These are phyloP conservation scores for Cladosporium sphaerospermum DNA, from an alignment of 2,329 filamentous ascomycete species.

Conservation along the genomic window DNA sequence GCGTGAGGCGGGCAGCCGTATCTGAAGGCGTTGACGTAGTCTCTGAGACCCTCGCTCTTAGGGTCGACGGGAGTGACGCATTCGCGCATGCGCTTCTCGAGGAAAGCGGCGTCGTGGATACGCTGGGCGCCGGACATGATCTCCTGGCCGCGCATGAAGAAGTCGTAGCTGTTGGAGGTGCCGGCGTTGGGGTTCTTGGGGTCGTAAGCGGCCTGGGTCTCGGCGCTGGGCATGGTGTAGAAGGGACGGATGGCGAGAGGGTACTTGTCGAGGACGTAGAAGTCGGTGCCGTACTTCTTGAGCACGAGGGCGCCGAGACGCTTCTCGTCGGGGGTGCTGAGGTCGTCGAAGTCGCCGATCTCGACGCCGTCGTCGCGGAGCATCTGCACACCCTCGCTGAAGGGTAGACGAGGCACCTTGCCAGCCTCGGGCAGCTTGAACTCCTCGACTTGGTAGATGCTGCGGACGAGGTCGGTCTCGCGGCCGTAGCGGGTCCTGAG, in stretches of 20 bases:
- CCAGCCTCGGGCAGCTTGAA: conserved; percentile 70
- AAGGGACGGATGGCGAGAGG: conserved; percentile 82
- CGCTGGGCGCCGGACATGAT: conserved; percentile 63
- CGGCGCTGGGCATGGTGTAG: conserved; percentile 76
- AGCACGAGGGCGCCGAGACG: conserved; percentile 81
- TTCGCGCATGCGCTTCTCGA: conserved; percentile 52
- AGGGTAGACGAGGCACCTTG: conserved; percentile 70
- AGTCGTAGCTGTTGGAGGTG: conserved; percentile 59
- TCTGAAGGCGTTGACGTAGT: conserved; percentile 59
- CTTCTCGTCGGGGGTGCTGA: conserved; percentile 75
- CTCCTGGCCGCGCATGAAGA: conserved; percentile 66
- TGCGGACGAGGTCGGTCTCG: conserved; percentile 66
- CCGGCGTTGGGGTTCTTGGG: conserved; percentile 45
- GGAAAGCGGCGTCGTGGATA: conserved; percentile 55
- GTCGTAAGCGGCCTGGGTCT: conserved; percentile 46
- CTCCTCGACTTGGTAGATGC: conserved; percentile 69
- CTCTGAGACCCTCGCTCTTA: conserved; percentile 52
- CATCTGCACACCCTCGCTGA: conserved; percentile 70
- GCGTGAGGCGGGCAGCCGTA: conserved; percentile 60
- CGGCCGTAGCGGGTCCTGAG: conserved; percentile 60
- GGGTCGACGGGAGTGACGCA: conserved; percentile 54
- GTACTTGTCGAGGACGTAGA: conserved; percentile 96
- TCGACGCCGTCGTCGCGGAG: conserved; percentile 72
- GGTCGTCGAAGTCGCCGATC: conserved; percentile 70
- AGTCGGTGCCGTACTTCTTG: conserved; percentile 87